Conservation (phyloP, 768 basidiomycete species). For the Amanita subjunquillea region DNA sequence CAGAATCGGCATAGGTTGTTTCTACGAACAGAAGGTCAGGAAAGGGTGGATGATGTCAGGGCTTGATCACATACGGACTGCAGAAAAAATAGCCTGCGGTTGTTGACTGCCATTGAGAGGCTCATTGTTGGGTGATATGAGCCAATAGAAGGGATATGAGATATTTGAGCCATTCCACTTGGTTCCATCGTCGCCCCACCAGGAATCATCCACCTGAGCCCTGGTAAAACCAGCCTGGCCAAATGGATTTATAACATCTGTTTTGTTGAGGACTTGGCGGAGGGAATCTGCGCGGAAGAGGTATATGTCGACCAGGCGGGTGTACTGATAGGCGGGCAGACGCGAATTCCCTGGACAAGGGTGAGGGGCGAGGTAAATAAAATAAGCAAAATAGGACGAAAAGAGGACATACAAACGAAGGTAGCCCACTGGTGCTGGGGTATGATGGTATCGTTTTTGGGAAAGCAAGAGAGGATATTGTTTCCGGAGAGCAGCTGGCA, state of each 20-base stretch:
- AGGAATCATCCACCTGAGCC: conserved; percentile 59
- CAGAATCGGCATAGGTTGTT: conserved; percentile 66
- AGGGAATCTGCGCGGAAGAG: conserved; percentile 68
- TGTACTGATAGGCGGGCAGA: conserved; percentile 55
- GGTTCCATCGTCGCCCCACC: conserved; percentile 52
- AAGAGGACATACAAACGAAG: conserved; percentile 61
- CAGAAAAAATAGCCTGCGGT: conserved; percentile 66
- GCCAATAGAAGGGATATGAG: conserved; percentile 68
- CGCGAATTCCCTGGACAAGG: conserved; percentile 60
- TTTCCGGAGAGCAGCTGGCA: conserved; percentile 59
- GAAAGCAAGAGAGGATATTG: conserved; percentile 70
- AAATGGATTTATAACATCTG: conserved; percentile 30
- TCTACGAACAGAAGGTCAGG: conserved; percentile 28
- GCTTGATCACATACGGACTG: conserved; percentile 56
- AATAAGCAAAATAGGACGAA: neutral
- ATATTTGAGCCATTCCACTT: conserved; percentile 40
- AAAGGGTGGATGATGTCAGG: neutral
- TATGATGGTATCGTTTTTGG: conserved; percentile 40
- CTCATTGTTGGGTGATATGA: conserved; percentile 52
- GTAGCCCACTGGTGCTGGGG: conserved; percentile 68
- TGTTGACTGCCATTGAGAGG: conserved; percentile 47
- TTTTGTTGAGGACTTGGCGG: conserved; percentile 32
- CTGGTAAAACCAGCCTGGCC: conserved; percentile 45
- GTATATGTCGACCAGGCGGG: conserved; percentile 60
- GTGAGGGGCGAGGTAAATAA: conserved; percentile 3